phyloP scores from a whole-genome alignment of 305 asterid genomes.

The Ilex paraguariensis region DNA sequence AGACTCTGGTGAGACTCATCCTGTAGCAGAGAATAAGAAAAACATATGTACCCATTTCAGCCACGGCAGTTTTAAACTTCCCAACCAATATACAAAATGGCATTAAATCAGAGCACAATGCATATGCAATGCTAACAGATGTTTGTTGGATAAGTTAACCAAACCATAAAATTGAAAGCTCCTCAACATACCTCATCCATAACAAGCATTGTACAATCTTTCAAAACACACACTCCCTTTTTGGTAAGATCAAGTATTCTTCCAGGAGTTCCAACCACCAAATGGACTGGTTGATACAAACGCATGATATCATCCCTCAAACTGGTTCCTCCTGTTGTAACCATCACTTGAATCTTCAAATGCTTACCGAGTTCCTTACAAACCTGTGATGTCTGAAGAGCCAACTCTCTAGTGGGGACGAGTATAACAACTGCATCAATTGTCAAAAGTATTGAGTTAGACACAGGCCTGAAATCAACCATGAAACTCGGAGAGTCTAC shows the following conservation, averaged over 20 bases:
- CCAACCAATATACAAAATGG: no score
- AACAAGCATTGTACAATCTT: constrained; percentile 43
- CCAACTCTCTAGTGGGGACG: constrained; percentile 56
- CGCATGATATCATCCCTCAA: constrained; percentile 58
- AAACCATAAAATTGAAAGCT: no score
- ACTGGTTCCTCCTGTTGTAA: constrained; percentile 57
- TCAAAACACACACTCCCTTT: constrained; percentile 42
- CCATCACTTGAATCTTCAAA: constrained; percentile 57
- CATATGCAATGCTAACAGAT: no score
- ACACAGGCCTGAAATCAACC: neutral
- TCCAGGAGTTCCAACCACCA: constrained; percentile 64
- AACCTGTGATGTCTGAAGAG: constrained; percentile 61
- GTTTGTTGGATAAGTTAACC: no score
- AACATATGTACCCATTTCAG: no score
- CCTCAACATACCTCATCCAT: constrained; percentile 41
- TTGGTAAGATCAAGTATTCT: constrained; percentile 53
- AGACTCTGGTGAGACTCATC: no score
- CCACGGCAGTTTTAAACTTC: no score
- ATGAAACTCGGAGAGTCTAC: neutral
- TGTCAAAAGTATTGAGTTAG: neutral
- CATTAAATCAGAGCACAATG: no score
- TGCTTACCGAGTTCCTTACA: constrained; percentile 59
- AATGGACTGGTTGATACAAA: constrained; percentile 51
- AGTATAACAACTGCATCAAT: constrained; percentile 39
- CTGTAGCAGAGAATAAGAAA: no score